These are phyloP conservation scores for Populus davidiana DNA, from an alignment of 345 rosid species.

Conservation along the genomic window DNA sequence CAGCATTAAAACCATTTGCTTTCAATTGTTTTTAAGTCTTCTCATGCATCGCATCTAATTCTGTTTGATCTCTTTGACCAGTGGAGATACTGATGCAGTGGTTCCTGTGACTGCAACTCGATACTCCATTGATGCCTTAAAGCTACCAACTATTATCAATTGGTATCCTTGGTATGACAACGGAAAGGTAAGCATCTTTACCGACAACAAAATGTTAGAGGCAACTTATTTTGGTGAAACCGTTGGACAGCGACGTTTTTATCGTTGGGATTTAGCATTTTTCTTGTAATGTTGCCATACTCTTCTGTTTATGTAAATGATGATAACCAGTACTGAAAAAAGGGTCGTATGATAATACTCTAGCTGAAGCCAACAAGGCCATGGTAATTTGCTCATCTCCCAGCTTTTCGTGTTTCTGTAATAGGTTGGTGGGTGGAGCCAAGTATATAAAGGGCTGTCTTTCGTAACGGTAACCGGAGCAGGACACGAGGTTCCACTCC, in stretches of 20 bases:
- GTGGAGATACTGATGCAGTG: constrained; percentile 91
- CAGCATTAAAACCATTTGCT: not conserved
- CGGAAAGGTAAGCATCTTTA: constrained; percentile 40
- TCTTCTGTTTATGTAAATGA: not conserved
- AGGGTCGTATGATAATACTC: not conserved
- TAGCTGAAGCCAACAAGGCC: not conserved
- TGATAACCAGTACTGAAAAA: not conserved
- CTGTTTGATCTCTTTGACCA: constrained; percentile 36
- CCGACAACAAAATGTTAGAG: not conserved
- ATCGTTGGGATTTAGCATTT: too few relatives aligned
- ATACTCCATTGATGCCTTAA: constrained; percentile 76
- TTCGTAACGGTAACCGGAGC: constrained; percentile 82
- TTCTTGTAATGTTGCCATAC: not conserved
- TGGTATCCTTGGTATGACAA: constrained; percentile 88
- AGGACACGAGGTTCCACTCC: constrained; percentile 92
- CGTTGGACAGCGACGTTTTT: not conserved
- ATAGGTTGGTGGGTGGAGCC: constrained; percentile 98
- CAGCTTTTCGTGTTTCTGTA: not conserved
- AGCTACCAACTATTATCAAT: constrained; percentile 57
- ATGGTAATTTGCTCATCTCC: not conserved
- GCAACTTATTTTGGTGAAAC: not conserved
- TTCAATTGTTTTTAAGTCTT: not conserved
- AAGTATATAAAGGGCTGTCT: constrained; percentile 78
- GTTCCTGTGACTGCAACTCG: constrained; percentile 90
- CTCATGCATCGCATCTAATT: not conserved